These are phyloP conservation scores for Fusarium sp. DNA, from an alignment of 2,329 filamentous ascomycete genomes.

Conservation along the genomic window DNA sequence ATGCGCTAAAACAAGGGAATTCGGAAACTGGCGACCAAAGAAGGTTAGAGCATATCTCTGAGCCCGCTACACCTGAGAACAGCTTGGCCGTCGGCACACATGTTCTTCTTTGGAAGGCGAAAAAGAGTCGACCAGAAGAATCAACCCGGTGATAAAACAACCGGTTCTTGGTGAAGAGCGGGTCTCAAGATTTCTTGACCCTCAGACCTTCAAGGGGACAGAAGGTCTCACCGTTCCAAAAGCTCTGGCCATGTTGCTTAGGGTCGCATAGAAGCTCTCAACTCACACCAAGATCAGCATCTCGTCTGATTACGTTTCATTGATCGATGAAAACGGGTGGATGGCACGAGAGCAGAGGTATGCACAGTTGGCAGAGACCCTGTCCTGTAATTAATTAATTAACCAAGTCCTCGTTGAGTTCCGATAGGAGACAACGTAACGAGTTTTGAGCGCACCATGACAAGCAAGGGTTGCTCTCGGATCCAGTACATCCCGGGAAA, in stretches of 20 bases:
- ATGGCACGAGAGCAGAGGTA: constrained; percentile 23
- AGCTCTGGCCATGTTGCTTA: constrained; percentile 25
- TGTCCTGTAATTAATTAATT: neutral
- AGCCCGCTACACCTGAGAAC: constrained; percentile 25
- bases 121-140: neutral
- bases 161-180: neutral
- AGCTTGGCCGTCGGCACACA: neutral
- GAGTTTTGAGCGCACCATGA: neutral
- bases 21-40: constrained; percentile 34
- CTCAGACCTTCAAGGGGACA: neutral
- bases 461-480: constrained; percentile 5
- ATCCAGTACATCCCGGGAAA: neutral
- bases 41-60: constrained; percentile 8
- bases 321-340: constrained; percentile 13
- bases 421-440: neutral
- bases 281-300: constrained; percentile 18
- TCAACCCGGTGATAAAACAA: neutral
- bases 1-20: constrained; percentile 39
- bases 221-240: neutral
- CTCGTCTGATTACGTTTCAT: constrained; percentile 17
- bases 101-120: neutral
- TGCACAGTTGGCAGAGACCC: neutral
- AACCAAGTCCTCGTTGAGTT: neutral
- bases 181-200: neutral
- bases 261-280: neutral